Evolutionary conservation across 202 grass and related monocot genomes (phyloP).

Genomic region (Schoenoplectus triqueter): DNA sequence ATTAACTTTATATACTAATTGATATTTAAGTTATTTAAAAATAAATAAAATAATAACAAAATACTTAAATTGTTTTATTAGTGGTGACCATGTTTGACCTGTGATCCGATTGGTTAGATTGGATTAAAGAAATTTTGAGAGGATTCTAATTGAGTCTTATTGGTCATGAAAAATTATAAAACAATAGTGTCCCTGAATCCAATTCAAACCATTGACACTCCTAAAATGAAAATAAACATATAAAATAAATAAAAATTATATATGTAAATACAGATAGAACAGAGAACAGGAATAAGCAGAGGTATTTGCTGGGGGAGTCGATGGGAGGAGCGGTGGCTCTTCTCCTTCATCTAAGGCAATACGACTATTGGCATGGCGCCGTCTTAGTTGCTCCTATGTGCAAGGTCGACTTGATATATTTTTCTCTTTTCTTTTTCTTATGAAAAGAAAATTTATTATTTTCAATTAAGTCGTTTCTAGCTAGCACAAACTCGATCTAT

Average conservation of each 20-base stretch:
- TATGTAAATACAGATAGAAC: constrained; percentile 21
- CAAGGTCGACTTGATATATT: constrained; percentile 48
- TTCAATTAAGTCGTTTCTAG: not conserved
- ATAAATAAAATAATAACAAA: too few relatives aligned
- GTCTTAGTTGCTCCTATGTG: constrained; percentile 81
- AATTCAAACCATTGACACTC: too few relatives aligned
- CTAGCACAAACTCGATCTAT: not conserved
- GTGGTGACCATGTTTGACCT: too few relatives aligned
- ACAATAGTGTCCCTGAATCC: too few relatives aligned
- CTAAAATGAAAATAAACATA: not conserved
- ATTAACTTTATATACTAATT: too few relatives aligned
- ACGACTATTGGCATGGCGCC: constrained; percentile 61
- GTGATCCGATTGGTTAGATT: too few relatives aligned
- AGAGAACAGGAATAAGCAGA: constrained; percentile 41
- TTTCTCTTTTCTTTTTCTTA: not conserved
- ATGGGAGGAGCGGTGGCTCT: constrained; percentile 81
- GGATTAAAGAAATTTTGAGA: too few relatives aligned
- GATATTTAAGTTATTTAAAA: too few relatives aligned
- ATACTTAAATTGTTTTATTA: too few relatives aligned
- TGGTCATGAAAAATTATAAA: too few relatives aligned
- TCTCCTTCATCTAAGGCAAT: constrained; percentile 53
- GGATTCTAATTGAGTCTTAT: too few relatives aligned
- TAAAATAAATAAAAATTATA: not conserved
- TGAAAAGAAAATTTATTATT: not conserved
- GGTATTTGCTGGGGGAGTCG: constrained; percentile 73